phyloP scores from a whole-genome alignment of 306 rosid species.

The Lathyrus oleraceus region DNA sequence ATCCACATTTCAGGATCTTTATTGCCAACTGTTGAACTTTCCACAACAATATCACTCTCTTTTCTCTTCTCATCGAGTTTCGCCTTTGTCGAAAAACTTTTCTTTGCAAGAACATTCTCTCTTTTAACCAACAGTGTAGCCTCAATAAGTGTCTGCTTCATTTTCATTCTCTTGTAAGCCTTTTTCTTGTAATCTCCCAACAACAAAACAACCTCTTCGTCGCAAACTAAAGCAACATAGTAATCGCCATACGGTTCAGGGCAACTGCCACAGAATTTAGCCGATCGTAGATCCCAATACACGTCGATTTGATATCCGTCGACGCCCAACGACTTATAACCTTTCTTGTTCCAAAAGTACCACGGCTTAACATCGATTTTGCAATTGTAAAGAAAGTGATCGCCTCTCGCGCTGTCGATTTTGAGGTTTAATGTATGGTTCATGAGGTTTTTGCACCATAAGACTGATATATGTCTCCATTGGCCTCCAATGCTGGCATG shows the following conservation, averaged over 20 bases:
- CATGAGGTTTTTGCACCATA: constrained; percentile 78
- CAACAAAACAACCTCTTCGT: constrained; percentile 62
- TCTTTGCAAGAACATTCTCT: constrained; percentile 83
- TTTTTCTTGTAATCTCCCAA: constrained; percentile 77
- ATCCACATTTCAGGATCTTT: constrained; percentile 95
- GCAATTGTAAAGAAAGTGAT: constrained; percentile 47
- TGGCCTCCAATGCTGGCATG: constrained; percentile 55
- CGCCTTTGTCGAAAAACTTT: constrained; percentile 66
- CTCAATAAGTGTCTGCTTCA: constrained; percentile 52
- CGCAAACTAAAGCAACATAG: constrained; percentile 56
- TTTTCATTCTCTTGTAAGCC: constrained; percentile 70
- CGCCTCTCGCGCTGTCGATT: constrained; percentile 56
- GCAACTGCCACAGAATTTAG: constrained; percentile 51
- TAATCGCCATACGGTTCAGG: constrained; percentile 75
- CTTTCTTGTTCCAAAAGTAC: constrained; percentile 86
- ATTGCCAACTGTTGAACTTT: constrained; percentile 56
- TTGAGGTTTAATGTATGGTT: constrained; percentile 61
- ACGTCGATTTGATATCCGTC: constrained; percentile 64
- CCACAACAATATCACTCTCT: constrained; percentile 78
- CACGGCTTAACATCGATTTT: constrained; percentile 83
- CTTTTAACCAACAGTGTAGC: constrained; percentile 56
- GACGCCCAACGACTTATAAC: constrained; percentile 62
- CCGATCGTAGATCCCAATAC: constrained; percentile 80
- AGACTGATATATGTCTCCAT: constrained; percentile 64
- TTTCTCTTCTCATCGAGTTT: constrained; percentile 58